Conservation (phyloP, 75 land plant species). For the Adiantum capillusveneris region DNA sequence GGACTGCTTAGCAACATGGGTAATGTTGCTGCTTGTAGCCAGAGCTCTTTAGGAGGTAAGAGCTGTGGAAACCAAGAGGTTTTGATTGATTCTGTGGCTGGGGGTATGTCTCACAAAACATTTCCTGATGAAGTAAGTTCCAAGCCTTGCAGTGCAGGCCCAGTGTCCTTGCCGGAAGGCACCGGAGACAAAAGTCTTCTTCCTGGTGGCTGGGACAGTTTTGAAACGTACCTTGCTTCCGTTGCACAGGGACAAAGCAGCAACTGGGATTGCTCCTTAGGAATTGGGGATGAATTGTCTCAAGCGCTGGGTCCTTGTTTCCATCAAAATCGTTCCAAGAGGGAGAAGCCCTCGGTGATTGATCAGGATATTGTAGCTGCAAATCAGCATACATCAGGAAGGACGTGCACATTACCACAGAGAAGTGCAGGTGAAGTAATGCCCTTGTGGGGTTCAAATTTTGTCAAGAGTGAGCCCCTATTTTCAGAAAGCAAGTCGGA, state of each 20-base stretch:
- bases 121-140: neutral
- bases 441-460: neutral
- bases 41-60: neutral
- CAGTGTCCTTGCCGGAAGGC: neutral
- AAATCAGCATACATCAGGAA: slow-evolving; percentile 1
- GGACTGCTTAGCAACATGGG: too few relatives aligned
- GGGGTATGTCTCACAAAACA: too few relatives aligned
- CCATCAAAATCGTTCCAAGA: slow-evolving; percentile 13
- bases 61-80: too few relatives aligned
- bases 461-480: slow-evolving; percentile 11
- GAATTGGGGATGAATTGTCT: slow-evolving; percentile 40
- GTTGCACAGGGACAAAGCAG: slow-evolving; percentile 10
- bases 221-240: slow-evolving; percentile 10
- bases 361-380: too few relatives aligned
- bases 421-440: neutral
- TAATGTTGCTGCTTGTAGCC: neutral
- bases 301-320: slow-evolving; percentile 34
- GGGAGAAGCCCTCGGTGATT: neutral
- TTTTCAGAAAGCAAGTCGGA: slow-evolving; percentile 27
- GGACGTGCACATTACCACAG: neutral
- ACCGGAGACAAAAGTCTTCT: neutral
- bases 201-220: neutral
- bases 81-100: too few relatives aligned
- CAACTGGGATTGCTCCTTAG: slow-evolving; percentile 1
- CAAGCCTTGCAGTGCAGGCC: neutral